Evolutionary conservation across 1,139 yeast species (phyloP).

Genomic region (Saccharomyces hybrid): DNA sequence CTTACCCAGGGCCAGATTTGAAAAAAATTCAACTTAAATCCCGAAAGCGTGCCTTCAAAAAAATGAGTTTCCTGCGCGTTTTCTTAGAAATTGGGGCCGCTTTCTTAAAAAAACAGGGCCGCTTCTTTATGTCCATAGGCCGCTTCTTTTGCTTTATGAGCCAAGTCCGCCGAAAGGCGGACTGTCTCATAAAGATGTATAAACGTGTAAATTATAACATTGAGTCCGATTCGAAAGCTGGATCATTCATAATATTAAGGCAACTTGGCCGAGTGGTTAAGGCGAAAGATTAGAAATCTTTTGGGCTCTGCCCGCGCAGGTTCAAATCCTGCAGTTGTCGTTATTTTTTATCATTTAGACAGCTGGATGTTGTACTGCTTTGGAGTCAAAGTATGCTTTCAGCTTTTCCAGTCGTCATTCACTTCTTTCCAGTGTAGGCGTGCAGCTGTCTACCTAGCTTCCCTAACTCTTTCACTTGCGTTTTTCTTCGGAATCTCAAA

Average conservation of each 20-base stretch:
- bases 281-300: slow-evolving; percentile 49
- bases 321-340: slow-evolving; percentile 36
- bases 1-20: neutral
- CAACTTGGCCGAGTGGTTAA: slow-evolving; percentile 49
- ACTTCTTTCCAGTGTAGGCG: neutral
- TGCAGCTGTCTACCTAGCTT: neutral
- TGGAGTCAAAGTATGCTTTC: neutral
- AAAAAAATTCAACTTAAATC: neutral
- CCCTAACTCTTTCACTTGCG: neutral
- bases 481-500: neutral
- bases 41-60: neutral
- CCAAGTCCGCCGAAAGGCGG: neutral
- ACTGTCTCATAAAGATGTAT: neutral
- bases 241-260: slow-evolving; percentile 16
- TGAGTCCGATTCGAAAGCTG: no score
- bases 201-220: neutral
- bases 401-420: neutral
- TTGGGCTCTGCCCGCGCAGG: slow-evolving; percentile 40
- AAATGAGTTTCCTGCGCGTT: neutral
- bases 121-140: neutral
- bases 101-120: neutral
- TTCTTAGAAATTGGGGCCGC: neutral
- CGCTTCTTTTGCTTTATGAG: neutral
- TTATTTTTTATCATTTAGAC: no score
- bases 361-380: no score